Conservation (phyloP, 2,329 filamentous ascomycete species). For the Clarireedia sp. region DNA sequence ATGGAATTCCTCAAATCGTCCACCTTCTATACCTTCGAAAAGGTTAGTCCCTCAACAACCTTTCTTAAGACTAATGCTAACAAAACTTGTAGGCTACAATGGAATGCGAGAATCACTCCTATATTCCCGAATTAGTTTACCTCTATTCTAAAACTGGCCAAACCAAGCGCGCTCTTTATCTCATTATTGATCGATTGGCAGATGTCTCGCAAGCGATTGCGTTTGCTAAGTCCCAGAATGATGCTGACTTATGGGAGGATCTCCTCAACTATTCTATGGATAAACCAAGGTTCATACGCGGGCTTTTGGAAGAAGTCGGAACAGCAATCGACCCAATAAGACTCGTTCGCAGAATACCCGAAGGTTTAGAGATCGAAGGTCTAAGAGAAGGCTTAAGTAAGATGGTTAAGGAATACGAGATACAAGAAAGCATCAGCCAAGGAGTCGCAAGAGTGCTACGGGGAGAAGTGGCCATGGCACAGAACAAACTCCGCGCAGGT, state of each 20-base stretch:
- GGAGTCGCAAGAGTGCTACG: conserved; percentile 81
- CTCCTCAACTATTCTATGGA: conserved; percentile 95
- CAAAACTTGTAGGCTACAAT: conserved; percentile 46
- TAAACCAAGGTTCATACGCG: conserved; percentile 89
- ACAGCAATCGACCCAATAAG: conserved; percentile 89
- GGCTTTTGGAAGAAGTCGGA: conserved; percentile 85
- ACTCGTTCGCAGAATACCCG: conserved; percentile 82
- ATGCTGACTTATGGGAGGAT: conserved; percentile 90
- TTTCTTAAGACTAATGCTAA: background rate
- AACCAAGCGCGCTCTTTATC: conserved; percentile 80
- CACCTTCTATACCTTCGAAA: conserved; percentile 82
- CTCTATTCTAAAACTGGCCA: conserved; percentile 92
- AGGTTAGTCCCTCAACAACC: conserved; percentile 33
- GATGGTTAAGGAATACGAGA: conserved; percentile 92
- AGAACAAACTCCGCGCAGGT: conserved; percentile 70
- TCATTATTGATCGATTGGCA: conserved; percentile 88
- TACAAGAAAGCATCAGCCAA: conserved; percentile 85
- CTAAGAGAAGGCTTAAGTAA: conserved; percentile 79
- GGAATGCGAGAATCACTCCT: conserved; percentile 75
- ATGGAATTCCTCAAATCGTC: conserved; percentile 83
- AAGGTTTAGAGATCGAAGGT: conserved; percentile 86
- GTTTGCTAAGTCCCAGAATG: conserved; percentile 89
- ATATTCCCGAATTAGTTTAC: conserved; percentile 89
- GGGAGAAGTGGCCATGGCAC: conserved; percentile 78
- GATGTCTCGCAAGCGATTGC: conserved; percentile 89